Percentiles rank a stretch among this genome's conserved stretches.
Evolutionary conservation across 202 grass and related monocot genomes (phyloP).

Genomic region (Hordeum pubiflorum): DNA sequence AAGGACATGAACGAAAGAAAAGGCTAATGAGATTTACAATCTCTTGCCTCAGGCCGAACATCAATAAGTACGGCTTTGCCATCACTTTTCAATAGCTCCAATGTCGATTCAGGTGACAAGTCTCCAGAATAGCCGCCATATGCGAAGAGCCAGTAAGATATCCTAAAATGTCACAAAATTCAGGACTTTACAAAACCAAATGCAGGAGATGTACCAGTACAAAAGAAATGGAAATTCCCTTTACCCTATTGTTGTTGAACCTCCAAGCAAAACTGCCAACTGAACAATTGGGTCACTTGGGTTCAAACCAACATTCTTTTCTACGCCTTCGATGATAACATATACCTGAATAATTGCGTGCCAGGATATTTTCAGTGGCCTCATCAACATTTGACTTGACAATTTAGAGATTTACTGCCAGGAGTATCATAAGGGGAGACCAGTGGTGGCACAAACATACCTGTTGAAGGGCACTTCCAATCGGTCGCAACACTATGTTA

Average conservation of each 20-base stretch:
- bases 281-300: conserved; percentile 80
- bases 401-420: background rate
- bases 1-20: conserved; percentile 38
- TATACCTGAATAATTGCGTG: conserved; percentile 41
- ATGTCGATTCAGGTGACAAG: conserved; percentile 59
- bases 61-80: conserved; percentile 82
- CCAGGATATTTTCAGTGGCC: background rate
- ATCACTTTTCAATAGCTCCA: conserved; percentile 73
- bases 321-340: conserved; percentile 57
- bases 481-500: conserved; percentile 42
- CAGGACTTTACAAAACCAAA: conserved; percentile 3
- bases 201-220: background rate
- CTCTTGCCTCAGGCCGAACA: conserved; percentile 98
- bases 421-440: background rate
- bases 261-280: conserved; percentile 56
- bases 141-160: conserved; percentile 60
- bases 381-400: background rate
- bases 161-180: conserved; percentile 37
- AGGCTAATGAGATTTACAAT: conserved; percentile 91
- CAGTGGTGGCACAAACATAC: conserved; percentile 19
- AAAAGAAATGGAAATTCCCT: background rate
- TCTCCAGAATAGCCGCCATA: conserved; percentile 88
- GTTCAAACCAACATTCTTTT: conserved; percentile 86
- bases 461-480: conserved; percentile 76
- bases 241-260: conserved; percentile 76